Percentiles rank a stretch among this genome's conserved stretches.
Evolutionary conservation across 495 filamentous ascomycete species (phyloP).

Genomic region (Talaromyces stipitatus): DNA sequence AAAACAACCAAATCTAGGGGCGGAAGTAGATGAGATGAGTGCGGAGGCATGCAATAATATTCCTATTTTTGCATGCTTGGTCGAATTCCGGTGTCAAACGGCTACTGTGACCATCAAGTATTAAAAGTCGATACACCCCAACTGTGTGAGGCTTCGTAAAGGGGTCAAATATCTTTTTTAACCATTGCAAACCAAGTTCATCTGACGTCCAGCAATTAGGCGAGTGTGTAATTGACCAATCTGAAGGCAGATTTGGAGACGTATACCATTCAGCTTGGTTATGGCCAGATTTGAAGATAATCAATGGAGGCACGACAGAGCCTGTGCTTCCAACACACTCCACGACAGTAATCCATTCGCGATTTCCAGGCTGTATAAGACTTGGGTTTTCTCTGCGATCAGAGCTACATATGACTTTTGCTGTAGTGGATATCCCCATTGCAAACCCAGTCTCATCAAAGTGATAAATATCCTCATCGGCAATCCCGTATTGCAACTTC

Average conservation of each 20-base stretch:
- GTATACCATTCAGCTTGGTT: conserved; percentile 20
- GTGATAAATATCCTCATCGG: conserved; percentile 34
- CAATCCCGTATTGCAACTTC: conserved; percentile 26
- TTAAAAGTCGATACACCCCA: conserved; percentile 15
- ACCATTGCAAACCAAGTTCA: conserved; percentile 14
- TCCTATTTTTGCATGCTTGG: conserved; percentile 10
- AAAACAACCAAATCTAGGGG: conserved; percentile 23
- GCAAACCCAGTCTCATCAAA: conserved; percentile 35
- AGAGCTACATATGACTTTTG: conserved; percentile 20
- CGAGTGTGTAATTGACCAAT: conserved; percentile 20
- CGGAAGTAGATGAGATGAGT: conserved; percentile 20
- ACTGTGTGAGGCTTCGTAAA: conserved; percentile 6
- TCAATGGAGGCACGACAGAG: conserved; percentile 14
- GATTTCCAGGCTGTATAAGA: conserved; percentile 27
- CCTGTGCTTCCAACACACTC: conserved; percentile 18
- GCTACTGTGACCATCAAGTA: conserved; percentile 20
- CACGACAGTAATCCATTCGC: conserved; percentile 32
- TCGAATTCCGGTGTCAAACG: conserved; percentile 16
- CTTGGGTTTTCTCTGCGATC: conserved; percentile 13
- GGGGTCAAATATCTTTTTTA: conserved; percentile 15
- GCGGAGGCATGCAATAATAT: conserved; percentile 14
- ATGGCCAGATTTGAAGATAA: conserved; percentile 27
- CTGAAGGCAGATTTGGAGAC: conserved; percentile 11
- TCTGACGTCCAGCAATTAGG: conserved; percentile 28
- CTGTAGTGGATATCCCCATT: conserved; percentile 23